A percentile compares a stretch with the other conserved stretches of the same genome.
Evolutionary conservation across 306 rosid genomes (phyloP).

Genomic region (Hylodesmum podocarpum): DNA sequence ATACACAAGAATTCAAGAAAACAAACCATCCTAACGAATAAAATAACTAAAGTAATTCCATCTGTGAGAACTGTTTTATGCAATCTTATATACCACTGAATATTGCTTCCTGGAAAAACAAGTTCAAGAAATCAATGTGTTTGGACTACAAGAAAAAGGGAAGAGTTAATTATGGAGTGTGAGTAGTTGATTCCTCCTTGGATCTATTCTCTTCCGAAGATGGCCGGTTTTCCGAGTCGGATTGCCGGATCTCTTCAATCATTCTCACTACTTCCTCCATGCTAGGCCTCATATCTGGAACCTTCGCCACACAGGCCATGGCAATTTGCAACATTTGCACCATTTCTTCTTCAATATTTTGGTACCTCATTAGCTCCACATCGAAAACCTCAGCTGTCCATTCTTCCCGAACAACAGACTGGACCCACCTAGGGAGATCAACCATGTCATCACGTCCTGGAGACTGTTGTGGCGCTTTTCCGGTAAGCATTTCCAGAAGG

Average conservation of each 20-base stretch:
- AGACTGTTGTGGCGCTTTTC: conserved; percentile 87
- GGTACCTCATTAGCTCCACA: conserved; percentile 88
- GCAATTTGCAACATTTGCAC: conserved; percentile 97
- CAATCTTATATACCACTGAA: conserved; percentile 40
- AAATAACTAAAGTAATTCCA: conserved; percentile 32
- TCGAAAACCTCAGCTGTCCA: conserved; percentile 99
- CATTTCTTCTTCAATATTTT: conserved; percentile 94
- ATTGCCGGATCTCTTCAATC: conserved; percentile 93
- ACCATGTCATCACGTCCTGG: conserved; percentile 87
- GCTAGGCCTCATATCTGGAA: conserved; percentile 83
- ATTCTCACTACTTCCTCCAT: conserved; percentile 91
- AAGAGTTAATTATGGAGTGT: conserved; percentile 58
- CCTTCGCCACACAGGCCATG: conserved; percentile 89
- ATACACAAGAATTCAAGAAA: conserved; percentile 51
- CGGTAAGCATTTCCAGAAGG: conserved; percentile 89
- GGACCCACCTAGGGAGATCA: conserved; percentile 98
- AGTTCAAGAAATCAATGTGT: conserved; percentile 27
- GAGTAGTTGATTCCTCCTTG: conserved; percentile 73
- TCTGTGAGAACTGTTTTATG: conserved; percentile 29
- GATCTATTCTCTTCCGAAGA: conserved; percentile 93
- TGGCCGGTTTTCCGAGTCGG: conserved; percentile 96
- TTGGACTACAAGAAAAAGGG: conserved; percentile 21
- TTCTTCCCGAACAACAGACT: conserved; percentile 92
- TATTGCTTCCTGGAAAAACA: conserved; percentile 42
- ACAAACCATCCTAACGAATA: conserved; percentile 26